Evolutionary conservation across 169 alveolate genomes (phyloP), one percentile per base, ranked within the genome.

Genomic region (Eimeria falciformis): DNA sequence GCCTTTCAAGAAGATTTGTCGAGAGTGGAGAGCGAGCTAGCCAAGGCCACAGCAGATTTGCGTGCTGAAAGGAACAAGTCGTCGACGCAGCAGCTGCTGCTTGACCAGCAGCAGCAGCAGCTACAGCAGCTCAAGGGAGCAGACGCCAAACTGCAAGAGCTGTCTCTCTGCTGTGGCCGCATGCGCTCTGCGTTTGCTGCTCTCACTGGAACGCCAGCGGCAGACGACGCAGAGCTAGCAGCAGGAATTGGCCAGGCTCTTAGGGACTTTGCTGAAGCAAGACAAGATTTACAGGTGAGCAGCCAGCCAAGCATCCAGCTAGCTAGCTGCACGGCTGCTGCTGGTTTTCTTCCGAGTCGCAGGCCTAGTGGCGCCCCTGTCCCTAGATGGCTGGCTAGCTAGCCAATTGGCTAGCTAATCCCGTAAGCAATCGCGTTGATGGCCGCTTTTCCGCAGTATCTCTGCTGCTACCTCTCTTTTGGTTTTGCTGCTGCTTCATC

Each of bases 91-190:
- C 84, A 73, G 84, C 65, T 73, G 84, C 84, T 43, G 84, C 84
- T 43, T 40, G 55, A 73, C 65, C 84, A 73, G 65, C 84, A 73
- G 65, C 66, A 73, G 84, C 84, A 73, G 37, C 66, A 40, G 65
- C 66, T 73, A 65, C 66, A 73, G 65, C 62, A 73, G 65, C 84
- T 73, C 40, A 33, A 45, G 65, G 65, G 37, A 9, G 84, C 84
- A 5, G 84, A 73, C 45, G n/a, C 66, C 43, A 40, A 73, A 40
- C 84, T 73, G 84, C 84, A 73, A 65, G 65, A 73, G 21, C 25
- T 73, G 25, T 2, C 65, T 17, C 62, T 45, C 40, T n/a, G n/a
- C 33, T 73, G 37, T 40, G 5, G 65, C n/a, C 56, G 84, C 21
- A 45, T 73, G 5, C 25, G 37, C 2, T 40, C 84, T 43, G 84